A percentile compares a stretch with the other conserved stretches of the same genome.
Conservation (phyloP, 352 stramenopile genomes). For the Phytopythium oedochilum region DNA sequence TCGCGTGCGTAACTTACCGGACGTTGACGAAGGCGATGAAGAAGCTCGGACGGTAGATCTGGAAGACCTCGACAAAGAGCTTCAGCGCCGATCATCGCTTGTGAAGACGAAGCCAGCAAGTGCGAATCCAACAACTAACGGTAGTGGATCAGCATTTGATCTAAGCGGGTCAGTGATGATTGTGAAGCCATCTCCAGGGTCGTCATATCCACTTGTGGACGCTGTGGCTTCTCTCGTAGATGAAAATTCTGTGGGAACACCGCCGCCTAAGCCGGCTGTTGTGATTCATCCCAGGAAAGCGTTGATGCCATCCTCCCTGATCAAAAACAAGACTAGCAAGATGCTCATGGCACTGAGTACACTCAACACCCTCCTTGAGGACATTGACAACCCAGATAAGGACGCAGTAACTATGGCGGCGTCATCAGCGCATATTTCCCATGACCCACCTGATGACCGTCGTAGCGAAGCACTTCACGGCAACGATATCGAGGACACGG, state of each 20-base stretch:
- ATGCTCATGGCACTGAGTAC: conserved; percentile 1
- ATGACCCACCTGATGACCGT: neutral
- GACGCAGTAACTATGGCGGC: neutral
- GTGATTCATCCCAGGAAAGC: neutral
- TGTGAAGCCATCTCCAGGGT: neutral
- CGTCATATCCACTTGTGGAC: neutral
- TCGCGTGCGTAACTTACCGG: neutral
- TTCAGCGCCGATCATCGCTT: conserved; percentile 6
- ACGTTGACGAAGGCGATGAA: conserved; percentile 10
- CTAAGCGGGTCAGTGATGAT: neutral
- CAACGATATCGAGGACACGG: conserved; percentile 1
- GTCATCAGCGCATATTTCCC: neutral
- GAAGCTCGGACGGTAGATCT: conserved; percentile 10
- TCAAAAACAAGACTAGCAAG: conserved; percentile 4
- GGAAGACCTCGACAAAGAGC: conserved; percentile 14
- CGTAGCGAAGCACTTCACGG: neutral
- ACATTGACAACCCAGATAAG: neutral
- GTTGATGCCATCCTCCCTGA: neutral
- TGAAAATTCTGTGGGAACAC: too few species aligned
- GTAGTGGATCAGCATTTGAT: neutral
- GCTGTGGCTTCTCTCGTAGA: neutral
- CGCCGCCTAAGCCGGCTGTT: neutral
- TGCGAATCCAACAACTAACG: neutral
- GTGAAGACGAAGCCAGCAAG: neutral
- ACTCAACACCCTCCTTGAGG: conserved; percentile 1